Evolutionary conservation across 2,329 filamentous ascomycete genomes (phyloP).

Genomic region (Aspergillus eucalypticola): DNA sequence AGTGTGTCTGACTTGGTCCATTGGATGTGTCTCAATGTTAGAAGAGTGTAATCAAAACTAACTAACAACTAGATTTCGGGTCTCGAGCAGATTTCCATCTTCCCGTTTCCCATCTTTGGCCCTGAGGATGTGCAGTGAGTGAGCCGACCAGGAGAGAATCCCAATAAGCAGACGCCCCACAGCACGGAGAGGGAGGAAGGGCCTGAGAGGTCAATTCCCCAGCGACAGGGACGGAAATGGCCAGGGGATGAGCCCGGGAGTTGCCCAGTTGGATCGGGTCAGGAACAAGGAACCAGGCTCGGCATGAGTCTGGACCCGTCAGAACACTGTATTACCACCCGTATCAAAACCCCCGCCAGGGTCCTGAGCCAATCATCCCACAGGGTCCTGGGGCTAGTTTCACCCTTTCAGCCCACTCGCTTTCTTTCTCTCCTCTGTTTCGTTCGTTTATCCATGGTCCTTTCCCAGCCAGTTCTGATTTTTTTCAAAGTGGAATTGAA

Average conservation of each 20-base stretch:
- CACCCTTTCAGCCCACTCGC: not conserved
- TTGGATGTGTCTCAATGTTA: not conserved
- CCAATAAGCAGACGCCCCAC: constrained; percentile 6
- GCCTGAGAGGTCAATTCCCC: not conserved
- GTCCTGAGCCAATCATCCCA: constrained; percentile 6
- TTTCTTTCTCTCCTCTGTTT: not conserved
- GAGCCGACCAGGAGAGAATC: constrained; percentile 4
- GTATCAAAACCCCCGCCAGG: not conserved
- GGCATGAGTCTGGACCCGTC: constrained; percentile 1
- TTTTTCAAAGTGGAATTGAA: not conserved
- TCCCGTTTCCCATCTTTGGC: not conserved
- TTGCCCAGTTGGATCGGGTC: not conserved
- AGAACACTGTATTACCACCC: not conserved
- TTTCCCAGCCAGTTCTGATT: not conserved
- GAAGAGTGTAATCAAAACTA: not conserved
- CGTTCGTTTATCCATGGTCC: not conserved
- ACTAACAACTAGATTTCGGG: not conserved
- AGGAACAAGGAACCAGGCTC: constrained; percentile 4
- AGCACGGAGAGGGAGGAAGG: not conserved
- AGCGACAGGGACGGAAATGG: not conserved
- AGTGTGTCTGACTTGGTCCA: not conserved
- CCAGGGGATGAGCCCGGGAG: not conserved
- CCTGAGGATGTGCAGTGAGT: not conserved
- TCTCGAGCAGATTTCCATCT: not conserved
- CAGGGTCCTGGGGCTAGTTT: constrained; percentile 7